phyloP scores from a whole-genome alignment of 495 filamentous ascomycete genomes.

The Penicillium desertorum region DNA sequence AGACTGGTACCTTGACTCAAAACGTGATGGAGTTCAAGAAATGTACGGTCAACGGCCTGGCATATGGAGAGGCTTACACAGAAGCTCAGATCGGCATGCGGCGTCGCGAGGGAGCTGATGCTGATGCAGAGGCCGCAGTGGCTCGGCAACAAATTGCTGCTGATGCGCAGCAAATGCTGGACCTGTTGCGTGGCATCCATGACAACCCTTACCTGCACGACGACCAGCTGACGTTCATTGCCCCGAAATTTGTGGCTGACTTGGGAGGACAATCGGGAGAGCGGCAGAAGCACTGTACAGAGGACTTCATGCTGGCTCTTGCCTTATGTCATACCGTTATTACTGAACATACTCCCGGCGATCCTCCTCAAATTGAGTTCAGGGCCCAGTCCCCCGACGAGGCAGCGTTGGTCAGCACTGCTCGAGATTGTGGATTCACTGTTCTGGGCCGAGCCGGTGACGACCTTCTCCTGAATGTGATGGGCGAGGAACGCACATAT shows the following conservation, averaged over 20 bases:
- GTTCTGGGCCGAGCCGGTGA: conserved; percentile 77
- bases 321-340: conserved; percentile 97
- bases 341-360: conserved; percentile 81
- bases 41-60: conserved; percentile 85
- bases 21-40: conserved; percentile 99
- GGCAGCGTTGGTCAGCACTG: conserved; percentile 90
- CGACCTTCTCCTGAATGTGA: conserved; percentile 78
- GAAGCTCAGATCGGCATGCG: conserved; percentile 96
- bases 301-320: conserved; percentile 92
- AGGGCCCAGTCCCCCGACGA: conserved; percentile 98
- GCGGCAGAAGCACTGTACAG: conserved; percentile 71
- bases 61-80: conserved; percentile 96
- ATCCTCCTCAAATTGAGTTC: conserved; percentile 88
- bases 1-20: conserved; percentile 96
- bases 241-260: conserved; percentile 83
- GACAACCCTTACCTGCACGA: conserved; percentile 90
- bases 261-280: conserved; percentile 72
- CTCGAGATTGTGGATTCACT: conserved; percentile 95
- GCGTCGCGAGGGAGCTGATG: conserved; percentile 81
- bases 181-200: conserved; percentile 70
- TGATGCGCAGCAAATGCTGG: conserved; percentile 70
- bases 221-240: conserved; percentile 87
- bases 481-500: conserved; percentile 81
- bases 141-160: conserved; percentile 76
- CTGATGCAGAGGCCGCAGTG: conserved; percentile 71